A percentile compares a stretch with the other conserved stretches of the same genome.
Conservation (phyloP, 2,329 filamentous ascomycete genomes). For the Ophiosphaerella korrae region DNA sequence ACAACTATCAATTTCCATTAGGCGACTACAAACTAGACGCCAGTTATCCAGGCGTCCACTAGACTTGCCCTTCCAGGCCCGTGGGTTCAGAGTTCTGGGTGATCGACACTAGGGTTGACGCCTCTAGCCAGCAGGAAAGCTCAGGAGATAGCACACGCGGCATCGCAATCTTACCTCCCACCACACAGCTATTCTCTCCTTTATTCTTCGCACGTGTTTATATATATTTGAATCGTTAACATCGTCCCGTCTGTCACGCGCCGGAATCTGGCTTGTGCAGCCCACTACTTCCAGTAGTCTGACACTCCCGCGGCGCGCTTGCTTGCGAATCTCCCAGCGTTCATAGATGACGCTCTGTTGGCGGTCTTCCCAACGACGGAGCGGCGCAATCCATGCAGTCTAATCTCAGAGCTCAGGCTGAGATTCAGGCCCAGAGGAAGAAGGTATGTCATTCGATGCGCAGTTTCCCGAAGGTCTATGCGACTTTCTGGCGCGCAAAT, state of each 20-base stretch:
- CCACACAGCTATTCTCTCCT: background rate
- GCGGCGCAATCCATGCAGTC: conserved; percentile 51
- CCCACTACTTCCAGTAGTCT: conserved; percentile 13
- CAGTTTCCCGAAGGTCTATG: background rate
- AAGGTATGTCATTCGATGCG: conserved; percentile 52
- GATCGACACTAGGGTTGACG: conserved; percentile 28
- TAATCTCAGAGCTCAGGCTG: conserved; percentile 57
- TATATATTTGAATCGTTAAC: background rate
- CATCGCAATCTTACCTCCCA: conserved; percentile 10
- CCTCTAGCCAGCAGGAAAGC: conserved; percentile 17
- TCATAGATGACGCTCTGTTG: conserved; percentile 45
- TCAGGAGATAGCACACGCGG: conserved; percentile 15
- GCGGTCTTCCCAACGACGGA: conserved; percentile 32
- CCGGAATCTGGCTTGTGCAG: conserved; percentile 34
- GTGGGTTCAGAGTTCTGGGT: conserved; percentile 17
- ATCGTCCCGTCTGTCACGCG: conserved; percentile 11
- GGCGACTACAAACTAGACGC: background rate
- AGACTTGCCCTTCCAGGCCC: conserved; percentile 3
- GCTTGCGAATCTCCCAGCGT: conserved; percentile 15
- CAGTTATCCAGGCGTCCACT: background rate
- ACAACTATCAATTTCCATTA: no score
- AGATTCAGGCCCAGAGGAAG: conserved; percentile 64
- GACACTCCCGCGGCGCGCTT: conserved; percentile 18
- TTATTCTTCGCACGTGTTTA: conserved; percentile 5
- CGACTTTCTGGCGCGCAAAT: background rate